These are phyloP conservation scores for Solanum lycopersicoides DNA, from an alignment of 257 asterid genomes.

Conservation along the genomic window DNA sequence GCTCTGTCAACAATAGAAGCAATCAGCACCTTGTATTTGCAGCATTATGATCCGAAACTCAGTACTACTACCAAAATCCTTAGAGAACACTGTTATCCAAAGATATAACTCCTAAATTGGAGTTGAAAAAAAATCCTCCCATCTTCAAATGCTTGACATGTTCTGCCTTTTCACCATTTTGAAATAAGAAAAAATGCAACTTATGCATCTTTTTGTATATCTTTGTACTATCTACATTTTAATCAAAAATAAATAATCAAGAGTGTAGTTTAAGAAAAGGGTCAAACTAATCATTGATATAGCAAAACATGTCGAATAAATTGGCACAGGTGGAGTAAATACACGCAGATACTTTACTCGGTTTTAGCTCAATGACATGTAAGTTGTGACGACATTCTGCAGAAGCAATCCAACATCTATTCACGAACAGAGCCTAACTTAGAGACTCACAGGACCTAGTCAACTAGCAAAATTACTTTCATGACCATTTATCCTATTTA, in stretches of 20 bases:
- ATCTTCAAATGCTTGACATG: background rate
- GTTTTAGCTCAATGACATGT: background rate
- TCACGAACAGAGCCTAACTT: background rate
- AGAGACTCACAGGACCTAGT: background rate
- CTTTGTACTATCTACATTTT: background rate
- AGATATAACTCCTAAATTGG: background rate
- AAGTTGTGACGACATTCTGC: background rate
- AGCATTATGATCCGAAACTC: background rate
- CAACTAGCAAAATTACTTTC: background rate
- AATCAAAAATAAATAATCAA: background rate
- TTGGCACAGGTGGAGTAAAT: background rate
- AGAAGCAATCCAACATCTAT: background rate
- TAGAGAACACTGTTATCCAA: background rate
- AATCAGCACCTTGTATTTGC: background rate
- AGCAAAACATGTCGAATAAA: background rate
- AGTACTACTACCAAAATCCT: background rate
- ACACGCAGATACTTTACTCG: background rate
- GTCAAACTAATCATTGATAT: background rate
- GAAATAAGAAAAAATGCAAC: background rate
- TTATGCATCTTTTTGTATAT: background rate
- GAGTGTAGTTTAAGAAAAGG: background rate
- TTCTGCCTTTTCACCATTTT: background rate
- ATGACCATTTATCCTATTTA: background rate
- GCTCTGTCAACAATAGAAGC: slow-evolving; percentile 53
- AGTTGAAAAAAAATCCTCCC: background rate